Percentiles rank a stretch among this genome's conserved stretches.
These are phyloP conservation scores for Fusarium sp. DNA, from an alignment of 2,329 filamentous ascomycete genomes.

Conservation along the genomic window DNA sequence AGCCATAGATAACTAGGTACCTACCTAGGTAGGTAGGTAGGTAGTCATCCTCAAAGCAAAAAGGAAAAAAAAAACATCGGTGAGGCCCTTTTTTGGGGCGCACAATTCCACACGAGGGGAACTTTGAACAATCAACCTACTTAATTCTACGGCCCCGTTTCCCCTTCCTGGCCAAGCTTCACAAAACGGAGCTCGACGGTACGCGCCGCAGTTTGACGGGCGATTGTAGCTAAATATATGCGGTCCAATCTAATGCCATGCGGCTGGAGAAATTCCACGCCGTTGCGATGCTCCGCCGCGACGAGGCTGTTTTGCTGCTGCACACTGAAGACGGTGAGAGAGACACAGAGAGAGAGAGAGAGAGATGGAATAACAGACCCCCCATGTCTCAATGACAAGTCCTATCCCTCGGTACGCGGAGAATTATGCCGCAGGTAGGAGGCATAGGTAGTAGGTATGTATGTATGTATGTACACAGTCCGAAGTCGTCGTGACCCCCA, in stretches of 20 bases:
- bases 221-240: neutral
- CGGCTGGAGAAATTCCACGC: slow-evolving; percentile 14
- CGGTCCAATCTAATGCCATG: slow-evolving; percentile 8
- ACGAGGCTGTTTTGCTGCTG: slow-evolving; percentile 7
- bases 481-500: slow-evolving; percentile 36
- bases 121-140: too few relatives aligned
- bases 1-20: neutral
- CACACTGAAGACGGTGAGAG: slow-evolving; percentile 12
- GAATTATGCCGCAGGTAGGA: neutral
- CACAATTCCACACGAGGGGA: slow-evolving; percentile 3
- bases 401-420: neutral
- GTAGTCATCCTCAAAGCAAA: slow-evolving; percentile 17
- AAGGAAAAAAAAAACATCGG: slow-evolving; percentile 20
- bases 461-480: too few relatives aligned
- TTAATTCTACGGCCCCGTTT: slow-evolving; percentile 23
- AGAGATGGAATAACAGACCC: neutral
- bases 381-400: neutral
- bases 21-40: too few relatives aligned
- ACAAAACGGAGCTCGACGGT: slow-evolving; percentile 1
- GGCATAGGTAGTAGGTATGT: neutral
- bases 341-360: slow-evolving; percentile 7
- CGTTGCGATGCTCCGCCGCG: slow-evolving; percentile 28
- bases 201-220: neutral
- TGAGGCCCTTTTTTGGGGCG: slow-evolving; percentile 20
- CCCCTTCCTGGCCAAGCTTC: neutral